Conservation (phyloP, 805 yeast species). For the Nakazawaea wyomingensis region DNA sequence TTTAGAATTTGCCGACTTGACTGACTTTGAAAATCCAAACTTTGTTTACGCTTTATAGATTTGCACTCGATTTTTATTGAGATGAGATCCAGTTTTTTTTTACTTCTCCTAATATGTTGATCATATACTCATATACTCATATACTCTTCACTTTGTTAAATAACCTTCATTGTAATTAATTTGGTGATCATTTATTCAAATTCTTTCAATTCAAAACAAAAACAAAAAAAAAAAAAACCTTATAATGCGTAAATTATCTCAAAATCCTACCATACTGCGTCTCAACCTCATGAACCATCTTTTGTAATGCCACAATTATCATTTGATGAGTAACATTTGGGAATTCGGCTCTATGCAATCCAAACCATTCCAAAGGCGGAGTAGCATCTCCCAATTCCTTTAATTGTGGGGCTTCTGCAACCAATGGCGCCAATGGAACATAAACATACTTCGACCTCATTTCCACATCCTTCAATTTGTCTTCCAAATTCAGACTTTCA, state of each 20-base stretch:
- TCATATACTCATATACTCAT: neutral
- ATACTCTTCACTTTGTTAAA: neutral
- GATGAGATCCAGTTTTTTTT: too few species aligned
- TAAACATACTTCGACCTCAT: slow-evolving; percentile 47
- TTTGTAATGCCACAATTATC: slow-evolving; percentile 68
- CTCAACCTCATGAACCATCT: slow-evolving; percentile 66
- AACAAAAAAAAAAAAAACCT: neutral
- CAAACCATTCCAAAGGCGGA: slow-evolving; percentile 98
- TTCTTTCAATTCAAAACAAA: too few species aligned
- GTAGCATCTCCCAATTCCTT: slow-evolving; percentile 94
- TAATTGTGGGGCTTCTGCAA: slow-evolving; percentile 83
- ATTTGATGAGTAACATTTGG: slow-evolving; percentile 85
- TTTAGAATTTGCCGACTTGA: slow-evolving; percentile 39
- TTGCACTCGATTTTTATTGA: too few species aligned
- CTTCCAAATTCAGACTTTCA: slow-evolving; percentile 31
- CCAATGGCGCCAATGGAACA: slow-evolving; percentile 65
- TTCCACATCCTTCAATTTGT: slow-evolving; percentile 42
- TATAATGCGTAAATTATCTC: slow-evolving; percentile 30
- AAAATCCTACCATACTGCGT: slow-evolving; percentile 42
- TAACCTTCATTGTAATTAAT: too few species aligned
- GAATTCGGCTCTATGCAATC: slow-evolving; percentile 78
- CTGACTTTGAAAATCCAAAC: slow-evolving; percentile 35
- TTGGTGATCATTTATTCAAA: too few species aligned
- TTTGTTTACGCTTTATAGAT: slow-evolving; percentile 27
- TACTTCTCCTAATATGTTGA: neutral